Base-by-base conservation (phyloP, 1,284 basidiomycete genomes). In the Lignosus rhinocerotis region DNA sequence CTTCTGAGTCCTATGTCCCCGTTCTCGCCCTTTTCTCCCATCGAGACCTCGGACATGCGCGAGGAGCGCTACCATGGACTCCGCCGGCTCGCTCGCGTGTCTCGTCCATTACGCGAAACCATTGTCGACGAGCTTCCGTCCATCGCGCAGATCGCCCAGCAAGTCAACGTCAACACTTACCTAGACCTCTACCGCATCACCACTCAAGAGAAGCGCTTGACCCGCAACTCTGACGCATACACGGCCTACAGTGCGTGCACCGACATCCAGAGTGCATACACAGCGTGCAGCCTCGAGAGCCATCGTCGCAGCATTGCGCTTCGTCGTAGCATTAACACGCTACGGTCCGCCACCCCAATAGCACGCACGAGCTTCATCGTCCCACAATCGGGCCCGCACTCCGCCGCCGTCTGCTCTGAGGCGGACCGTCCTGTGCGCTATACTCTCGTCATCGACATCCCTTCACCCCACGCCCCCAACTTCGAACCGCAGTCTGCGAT, bases 181-280 rank as follows among this genome's bases (percentile, higher is more conserved):
- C 69, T 70, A 21, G 71, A 72, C 54, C 60, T 70, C 10, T 72
- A 72, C 63, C 69, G 66, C 56, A 53, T 65, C 34, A 61, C 61
- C 12, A 42, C 39, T 14, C 32, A 34, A 25, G 19, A 49, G 45
- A 49, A 47, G 5, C 51, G 50, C 16, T n/a, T 51, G 25, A 41
- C 33, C 6, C 58, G 50, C 16, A 44, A 41, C 25, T 58, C 59
- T 25, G 55, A 56, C n/a, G 57, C 53, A 19, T 50, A 53, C 56
- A 50, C 46, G 4, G 56, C 49, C 5, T 49, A 50, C 39, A 46
- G 39, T 19, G 48, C 46, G 21, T 30, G n/a, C 12, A 44, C 44
- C 36, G 30, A 48, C 31, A 31, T 17, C 7, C 33, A 49, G 1
- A 50, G 25, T 25, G 58, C 31, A 7, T 55, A 55, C 39, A 55